Conservation (phyloP, 768 basidiomycete species). For the Hygrophoropsis aurantiaca region DNA sequence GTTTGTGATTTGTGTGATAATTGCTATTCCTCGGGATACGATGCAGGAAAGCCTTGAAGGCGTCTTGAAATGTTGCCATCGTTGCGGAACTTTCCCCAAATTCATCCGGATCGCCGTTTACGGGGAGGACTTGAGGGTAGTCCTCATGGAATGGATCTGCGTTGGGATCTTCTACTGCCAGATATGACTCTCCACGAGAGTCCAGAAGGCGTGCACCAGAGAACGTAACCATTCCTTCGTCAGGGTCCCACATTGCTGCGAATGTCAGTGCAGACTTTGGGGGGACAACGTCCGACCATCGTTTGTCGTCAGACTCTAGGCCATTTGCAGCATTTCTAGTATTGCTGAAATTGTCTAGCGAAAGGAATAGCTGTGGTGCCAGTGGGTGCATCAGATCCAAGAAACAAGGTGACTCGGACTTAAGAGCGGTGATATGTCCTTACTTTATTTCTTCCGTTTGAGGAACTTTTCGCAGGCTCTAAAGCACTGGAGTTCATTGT, state of each 20-base stretch:
- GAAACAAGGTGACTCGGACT: neutral
- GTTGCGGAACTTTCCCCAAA: slow-evolving; percentile 22
- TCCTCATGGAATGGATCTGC: slow-evolving; percentile 18
- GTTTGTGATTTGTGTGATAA: slow-evolving; percentile 8
- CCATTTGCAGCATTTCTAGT: slow-evolving; percentile 4
- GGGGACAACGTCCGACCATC: slow-evolving; percentile 60
- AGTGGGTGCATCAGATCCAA: neutral
- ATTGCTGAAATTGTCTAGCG: slow-evolving; percentile 17
- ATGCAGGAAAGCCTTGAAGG: slow-evolving; percentile 26
- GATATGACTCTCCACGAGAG: slow-evolving; percentile 11
- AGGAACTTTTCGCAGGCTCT: neutral
- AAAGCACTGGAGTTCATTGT: too few species aligned
- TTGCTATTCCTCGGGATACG: slow-evolving; percentile 19
- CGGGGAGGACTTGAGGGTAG: slow-evolving; percentile 10
- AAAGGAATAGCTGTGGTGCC: slow-evolving; percentile 17
- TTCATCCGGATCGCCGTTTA: slow-evolving; percentile 14
- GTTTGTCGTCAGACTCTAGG: slow-evolving; percentile 19
- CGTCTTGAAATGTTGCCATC: slow-evolving; percentile 25
- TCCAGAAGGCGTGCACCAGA: slow-evolving; percentile 49
- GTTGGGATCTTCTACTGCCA: slow-evolving; percentile 6
- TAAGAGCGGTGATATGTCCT: neutral
- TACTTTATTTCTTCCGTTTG: slow-evolving; percentile 17
- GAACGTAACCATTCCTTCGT: slow-evolving; percentile 57
- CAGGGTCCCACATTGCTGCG: slow-evolving; percentile 59
- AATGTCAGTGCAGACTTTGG: slow-evolving; percentile 58